Conservation (phyloP, 371 early-diverging fungal species). For the Mortierella polycephala region DNA sequence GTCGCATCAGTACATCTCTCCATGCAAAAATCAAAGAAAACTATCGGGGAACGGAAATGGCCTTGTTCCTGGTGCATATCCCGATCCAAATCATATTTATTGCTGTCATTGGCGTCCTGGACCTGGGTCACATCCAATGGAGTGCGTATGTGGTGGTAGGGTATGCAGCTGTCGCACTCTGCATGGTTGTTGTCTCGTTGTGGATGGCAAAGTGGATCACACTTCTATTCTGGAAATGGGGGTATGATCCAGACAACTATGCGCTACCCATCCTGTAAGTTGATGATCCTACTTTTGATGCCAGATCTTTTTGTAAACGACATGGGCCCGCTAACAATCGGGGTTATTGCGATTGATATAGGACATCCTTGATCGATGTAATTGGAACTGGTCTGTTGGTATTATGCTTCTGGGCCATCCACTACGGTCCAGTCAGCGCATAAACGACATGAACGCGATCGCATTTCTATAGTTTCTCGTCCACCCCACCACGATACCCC, state of each 20-base stretch:
- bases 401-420: slow-evolving; percentile 56
- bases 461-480: no score
- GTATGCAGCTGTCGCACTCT: slow-evolving; percentile 55
- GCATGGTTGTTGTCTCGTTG: slow-evolving; percentile 58
- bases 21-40: slow-evolving; percentile 68
- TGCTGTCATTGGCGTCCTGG: slow-evolving; percentile 63
- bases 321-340: no score
- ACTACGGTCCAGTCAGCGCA: slow-evolving; percentile 18
- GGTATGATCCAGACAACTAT: slow-evolving; percentile 89
- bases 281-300: no score
- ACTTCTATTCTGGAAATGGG: slow-evolving; percentile 69
- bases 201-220: slow-evolving; percentile 69
- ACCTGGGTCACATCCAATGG: slow-evolving; percentile 61
- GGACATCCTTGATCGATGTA: slow-evolving; percentile 70
- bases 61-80: slow-evolving; percentile 75
- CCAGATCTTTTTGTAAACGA: background rate
- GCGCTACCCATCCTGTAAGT: slow-evolving; percentile 76
- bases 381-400: slow-evolving; percentile 68
- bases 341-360: background rate
- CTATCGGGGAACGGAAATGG: slow-evolving; percentile 65
- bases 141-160: slow-evolving; percentile 35
- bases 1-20: slow-evolving; percentile 81
- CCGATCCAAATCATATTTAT: slow-evolving; percentile 79
- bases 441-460: background rate
- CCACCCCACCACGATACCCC: no score